Conservation (phyloP, 176 grass and related monocot genomes). For the Oryza punctata region DNA sequence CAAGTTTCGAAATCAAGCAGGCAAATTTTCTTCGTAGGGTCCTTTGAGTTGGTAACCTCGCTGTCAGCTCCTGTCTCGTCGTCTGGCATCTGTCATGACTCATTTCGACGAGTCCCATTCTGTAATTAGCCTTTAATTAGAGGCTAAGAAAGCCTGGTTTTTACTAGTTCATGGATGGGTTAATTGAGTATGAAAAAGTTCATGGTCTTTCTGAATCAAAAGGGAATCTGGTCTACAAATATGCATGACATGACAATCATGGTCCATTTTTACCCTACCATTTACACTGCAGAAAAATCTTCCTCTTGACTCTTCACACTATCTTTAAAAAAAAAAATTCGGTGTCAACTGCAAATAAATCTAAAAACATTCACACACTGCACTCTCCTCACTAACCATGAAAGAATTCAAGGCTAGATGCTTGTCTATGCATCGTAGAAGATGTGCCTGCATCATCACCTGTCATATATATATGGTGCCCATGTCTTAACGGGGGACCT, state of each 20-base stretch:
- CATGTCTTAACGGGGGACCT: not conserved
- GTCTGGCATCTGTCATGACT: not conserved
- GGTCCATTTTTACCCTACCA: not conserved
- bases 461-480: not conserved
- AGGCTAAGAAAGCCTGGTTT: not conserved
- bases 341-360: not conserved
- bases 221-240: not conserved
- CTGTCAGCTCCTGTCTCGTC: conserved; percentile 20
- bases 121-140: not conserved
- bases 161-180: not conserved
- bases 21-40: conserved; percentile 31
- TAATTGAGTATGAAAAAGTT: not conserved
- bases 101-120: not conserved
- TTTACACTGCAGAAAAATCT: not conserved
- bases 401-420: conserved; percentile 11
- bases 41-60: conserved; percentile 18
- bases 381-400: conserved; percentile 17
- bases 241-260: not conserved
- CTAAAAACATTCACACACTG: not conserved
- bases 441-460: conserved; percentile 12
- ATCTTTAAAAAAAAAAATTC: not conserved
- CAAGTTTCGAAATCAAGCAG: not conserved
- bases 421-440: not conserved
- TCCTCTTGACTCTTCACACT: not conserved
- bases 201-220: not conserved